Base-by-base conservation (phyloP, 371 early-diverging fungal species). In the Encephalitozoon cuniculi region DNA sequence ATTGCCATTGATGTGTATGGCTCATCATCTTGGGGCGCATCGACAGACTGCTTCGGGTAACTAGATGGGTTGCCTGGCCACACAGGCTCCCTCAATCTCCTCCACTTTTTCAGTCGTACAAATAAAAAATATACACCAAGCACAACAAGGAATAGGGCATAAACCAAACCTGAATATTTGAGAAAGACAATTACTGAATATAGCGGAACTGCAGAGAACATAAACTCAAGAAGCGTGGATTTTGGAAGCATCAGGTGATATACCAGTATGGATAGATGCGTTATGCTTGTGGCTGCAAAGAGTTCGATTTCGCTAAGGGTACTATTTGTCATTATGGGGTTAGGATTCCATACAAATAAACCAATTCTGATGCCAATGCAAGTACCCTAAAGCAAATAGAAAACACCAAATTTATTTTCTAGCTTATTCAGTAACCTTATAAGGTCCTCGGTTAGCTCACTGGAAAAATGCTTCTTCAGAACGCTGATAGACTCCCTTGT, bases 401-500 rank as follows among this genome's bases (percentile, higher is more conserved):
- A 51, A 64, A 86, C 84, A 15, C 76, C 82, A 53, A 86, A 79
- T 53, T 77, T 76, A 34, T 79, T 74, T 66, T 86, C 86, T 8
- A 96, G 86, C 85, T 89, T 90, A 67, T 90, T 86, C 18, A 94
- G 84, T 37, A 93, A 85, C 39, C 82, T 88, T 94, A 94, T 93
- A 59, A 95, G 95, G 40, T 95, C 96, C 85, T 91, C 90, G 65
- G 88, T 85, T 77, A 99, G 68, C 80, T 97, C 97, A 69, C 91
- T 89, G 76, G 93, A 90, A 90, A 96, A 97, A 37, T 88, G 90
- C 71, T 91, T 89, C 87, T 97, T 97, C 80, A 97, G 87, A 44
- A 96, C 88, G 85, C 97, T 94, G 82, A 99, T 97, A 37, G 94
- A 94, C 63, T 86, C 86, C 51, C 97, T 91, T 15, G 93, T 89